Evolutionary conservation across 2,329 filamentous ascomycete species (phyloP).

Genomic region (Cordyceps pruinosa): DNA sequence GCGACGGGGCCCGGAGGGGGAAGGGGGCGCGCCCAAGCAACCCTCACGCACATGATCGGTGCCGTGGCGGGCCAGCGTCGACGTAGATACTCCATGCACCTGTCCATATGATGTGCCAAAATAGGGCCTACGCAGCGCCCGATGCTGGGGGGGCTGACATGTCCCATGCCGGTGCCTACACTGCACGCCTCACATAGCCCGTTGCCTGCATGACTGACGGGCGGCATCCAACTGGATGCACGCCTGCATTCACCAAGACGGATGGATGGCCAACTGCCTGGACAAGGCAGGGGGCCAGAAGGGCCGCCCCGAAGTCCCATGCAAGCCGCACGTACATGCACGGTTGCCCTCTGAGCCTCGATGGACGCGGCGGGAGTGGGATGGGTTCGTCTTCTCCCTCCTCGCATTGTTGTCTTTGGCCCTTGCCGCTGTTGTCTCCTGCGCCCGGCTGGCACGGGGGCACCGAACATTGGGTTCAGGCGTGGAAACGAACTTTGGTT

Average conservation of each 20-base stretch:
- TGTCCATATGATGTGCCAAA: constrained; percentile 2
- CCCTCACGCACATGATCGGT: not conserved
- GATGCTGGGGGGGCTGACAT: constrained; percentile 1
- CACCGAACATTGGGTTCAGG: not conserved
- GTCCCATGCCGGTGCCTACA: not conserved
- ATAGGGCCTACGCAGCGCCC: not conserved
- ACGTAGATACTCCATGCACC: not conserved
- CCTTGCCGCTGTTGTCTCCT: not conserved
- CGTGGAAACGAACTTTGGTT: not conserved
- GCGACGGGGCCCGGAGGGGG: too few relatives aligned
- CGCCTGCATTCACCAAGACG: too few relatives aligned
- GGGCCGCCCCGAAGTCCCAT: not conserved
- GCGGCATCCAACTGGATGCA: not conserved
- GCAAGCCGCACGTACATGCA: not conserved
- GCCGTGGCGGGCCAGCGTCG: not conserved
- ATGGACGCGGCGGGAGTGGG: not conserved
- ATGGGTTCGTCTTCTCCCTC: not conserved
- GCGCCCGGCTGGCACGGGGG: not conserved
- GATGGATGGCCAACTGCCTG: too few relatives aligned
- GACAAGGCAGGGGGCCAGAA: too few relatives aligned
- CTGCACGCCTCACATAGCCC: constrained; percentile 2
- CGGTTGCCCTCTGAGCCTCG: not conserved
- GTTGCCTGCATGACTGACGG: constrained; percentile 1
- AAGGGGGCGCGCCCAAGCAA: not conserved
- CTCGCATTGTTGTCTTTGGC: not conserved